Base-by-base conservation (phyloP, 768 basidiomycete species). In the Macrolepiota dolichaula region DNA sequence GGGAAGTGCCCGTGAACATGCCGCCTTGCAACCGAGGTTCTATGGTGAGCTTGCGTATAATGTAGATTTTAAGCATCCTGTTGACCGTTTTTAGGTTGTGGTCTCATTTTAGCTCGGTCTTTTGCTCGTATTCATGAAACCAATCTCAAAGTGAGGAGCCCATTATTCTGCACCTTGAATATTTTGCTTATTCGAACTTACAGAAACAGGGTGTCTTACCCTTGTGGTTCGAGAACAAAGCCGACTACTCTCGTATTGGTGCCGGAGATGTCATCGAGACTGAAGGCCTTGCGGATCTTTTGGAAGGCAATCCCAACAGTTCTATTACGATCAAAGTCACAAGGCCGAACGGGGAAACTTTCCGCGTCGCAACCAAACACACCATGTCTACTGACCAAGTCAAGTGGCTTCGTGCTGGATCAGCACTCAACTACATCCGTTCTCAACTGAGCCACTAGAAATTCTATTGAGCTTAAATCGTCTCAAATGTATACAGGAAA, bases 101-200 rank as follows among this genome's bases (percentile, higher is more conserved):
- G 82, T 4, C 77, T 94, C 79, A 95, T 98, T 66, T 72, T 97
- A 59, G 94, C 94, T 0, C 81, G 94, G 22, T 98, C 95, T 1
- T 98, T 99, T 69, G 97, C 97, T 65, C 89, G 97, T 54, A 99
- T 99, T 54, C 97, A 99, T 71, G 97, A 98, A 77, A 96, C 96
- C 5, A 98, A 98, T 73, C 76, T 98, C 61, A 97, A 97, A 80
- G 94, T 91, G 63, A 40, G 80, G 57, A 10, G 9, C 42, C 44
- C 19, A 29, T 12, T 36, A 4, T 46, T 15, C 59, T 24, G 49
- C 10, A 12, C 27, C 22, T 49, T 19, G 44, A 24, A 24, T 47
- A 47, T 25, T 61, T 64, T 46, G 61, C 62, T 62, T 29, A 66
- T 44, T 40, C 29, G 49, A 22, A 61, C 29, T 36, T 69, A 24